Evolutionary conservation across 352 stramenopile species (phyloP).

Genomic region (Globisporangium nodosum): DNA sequence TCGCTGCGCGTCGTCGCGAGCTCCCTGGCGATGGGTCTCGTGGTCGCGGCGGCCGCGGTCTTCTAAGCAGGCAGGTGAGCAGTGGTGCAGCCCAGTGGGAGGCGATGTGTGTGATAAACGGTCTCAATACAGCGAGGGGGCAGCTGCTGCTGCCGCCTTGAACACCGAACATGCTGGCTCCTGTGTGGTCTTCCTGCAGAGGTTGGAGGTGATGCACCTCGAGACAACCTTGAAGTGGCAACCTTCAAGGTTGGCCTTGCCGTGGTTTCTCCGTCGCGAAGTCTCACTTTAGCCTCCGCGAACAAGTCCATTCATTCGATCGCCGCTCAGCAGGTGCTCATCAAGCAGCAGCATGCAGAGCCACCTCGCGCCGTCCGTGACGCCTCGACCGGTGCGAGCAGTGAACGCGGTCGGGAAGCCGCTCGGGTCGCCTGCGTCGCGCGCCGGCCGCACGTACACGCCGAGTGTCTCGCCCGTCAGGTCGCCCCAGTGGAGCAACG

Average conservation of each 20-base stretch:
- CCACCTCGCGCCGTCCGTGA: slow-evolving; percentile 52
- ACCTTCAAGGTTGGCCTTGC: too few relatives aligned
- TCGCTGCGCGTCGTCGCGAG: background rate
- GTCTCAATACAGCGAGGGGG: background rate
- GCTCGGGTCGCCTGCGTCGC: slow-evolving; percentile 11
- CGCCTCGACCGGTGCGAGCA: slow-evolving; percentile 40
- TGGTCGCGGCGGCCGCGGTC: background rate
- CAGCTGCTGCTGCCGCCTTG: too few relatives aligned
- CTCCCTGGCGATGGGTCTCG: background rate
- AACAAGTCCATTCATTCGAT: background rate
- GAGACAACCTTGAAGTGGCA: too few relatives aligned
- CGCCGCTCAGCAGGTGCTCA: background rate
- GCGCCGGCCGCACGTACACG: slow-evolving; percentile 43
- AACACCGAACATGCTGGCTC: too few relatives aligned
- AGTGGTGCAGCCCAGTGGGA: background rate
- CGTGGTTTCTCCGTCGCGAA: too few relatives aligned
- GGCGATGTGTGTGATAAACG: background rate
- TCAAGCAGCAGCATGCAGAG: slow-evolving; percentile 12
- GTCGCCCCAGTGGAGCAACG: slow-evolving; percentile 2
- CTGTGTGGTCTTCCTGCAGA: too few relatives aligned
- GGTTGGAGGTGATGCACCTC: too few relatives aligned
- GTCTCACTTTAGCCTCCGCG: background rate
- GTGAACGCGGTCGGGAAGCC: slow-evolving; percentile 4
- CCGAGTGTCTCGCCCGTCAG: slow-evolving; percentile 47
- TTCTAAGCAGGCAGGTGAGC: background rate